These are phyloP conservation scores for Trichoderma parareesei DNA, from an alignment of 495 filamentous ascomycete species.

Conservation along the genomic window DNA sequence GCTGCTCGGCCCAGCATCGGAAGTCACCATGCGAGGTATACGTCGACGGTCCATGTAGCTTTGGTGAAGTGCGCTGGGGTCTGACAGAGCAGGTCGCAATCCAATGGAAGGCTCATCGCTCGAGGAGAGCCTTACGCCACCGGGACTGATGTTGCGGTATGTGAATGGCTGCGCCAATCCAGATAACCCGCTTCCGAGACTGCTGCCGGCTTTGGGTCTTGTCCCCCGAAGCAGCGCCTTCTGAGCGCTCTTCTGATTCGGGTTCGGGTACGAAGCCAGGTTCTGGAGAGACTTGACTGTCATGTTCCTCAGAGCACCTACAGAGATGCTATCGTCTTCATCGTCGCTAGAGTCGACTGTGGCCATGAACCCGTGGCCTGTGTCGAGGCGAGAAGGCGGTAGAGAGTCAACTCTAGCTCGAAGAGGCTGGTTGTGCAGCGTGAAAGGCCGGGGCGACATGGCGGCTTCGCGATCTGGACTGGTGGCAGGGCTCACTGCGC, in stretches of 20 bases:
- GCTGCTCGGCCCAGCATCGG: neutral
- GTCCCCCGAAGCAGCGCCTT: conserved; percentile 22
- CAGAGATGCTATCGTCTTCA: conserved; percentile 18
- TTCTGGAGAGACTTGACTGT: conserved; percentile 33
- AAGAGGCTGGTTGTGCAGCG: neutral
- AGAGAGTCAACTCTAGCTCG: neutral
- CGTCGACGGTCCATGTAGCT: neutral
- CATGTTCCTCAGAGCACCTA: conserved; percentile 24
- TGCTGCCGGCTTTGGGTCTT: conserved; percentile 21
- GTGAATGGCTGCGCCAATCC: conserved; percentile 11
- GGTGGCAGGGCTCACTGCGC: conserved; percentile 29
- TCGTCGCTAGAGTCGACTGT: conserved; percentile 13
- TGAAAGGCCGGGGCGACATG: conserved; percentile 21
- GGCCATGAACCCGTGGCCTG: neutral
- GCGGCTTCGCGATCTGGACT: conserved; percentile 12
- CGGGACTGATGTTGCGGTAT: neutral
- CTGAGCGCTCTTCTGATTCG: conserved; percentile 37
- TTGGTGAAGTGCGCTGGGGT: neutral
- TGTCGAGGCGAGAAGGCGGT: neutral
- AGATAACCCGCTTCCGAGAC: conserved; percentile 12
- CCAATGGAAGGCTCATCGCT: neutral
- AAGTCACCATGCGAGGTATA: neutral
- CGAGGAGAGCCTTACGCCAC: neutral
- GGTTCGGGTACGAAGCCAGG: conserved; percentile 39
- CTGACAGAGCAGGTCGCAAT: neutral